Evolutionary conservation across 2,329 filamentous ascomycete genomes (phyloP), one percentile per base, ranked within the genome.

Genomic region (Cladosporium sp.): DNA sequence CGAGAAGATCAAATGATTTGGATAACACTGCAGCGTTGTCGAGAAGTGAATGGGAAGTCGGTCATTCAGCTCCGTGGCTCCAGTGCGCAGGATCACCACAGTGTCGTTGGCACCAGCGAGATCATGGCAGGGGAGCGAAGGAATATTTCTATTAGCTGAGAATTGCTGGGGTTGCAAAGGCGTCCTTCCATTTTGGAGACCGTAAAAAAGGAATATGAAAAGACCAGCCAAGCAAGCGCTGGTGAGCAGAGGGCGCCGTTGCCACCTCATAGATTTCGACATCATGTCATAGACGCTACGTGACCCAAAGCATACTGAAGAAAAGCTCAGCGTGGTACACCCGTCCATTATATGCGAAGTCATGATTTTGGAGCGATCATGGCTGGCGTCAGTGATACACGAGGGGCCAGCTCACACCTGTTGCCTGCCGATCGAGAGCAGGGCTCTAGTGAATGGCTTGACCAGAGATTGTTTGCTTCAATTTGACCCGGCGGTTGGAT

Each of bases 41-140:
- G 75, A 67, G 59, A 84, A 76, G 64, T 85, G 82, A 2, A 78
- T 69, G 1, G 82, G 81, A 2, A 86, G 75, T 67, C 84, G 83
- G 28, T 80, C 75, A 55, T 74, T 69, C 7, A 82, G 75, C 64
- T 85, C 82, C 5, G 81, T 82, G 14, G 83, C 82, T 55, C 83
- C 84, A 0, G 84, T 86, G 63, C 81, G 80, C 60, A 86, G 73
- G 14, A 84, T 72, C 14, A 86, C 76, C 61, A 85, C 79, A 45
- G 85, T 70, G 65, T 85, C 76, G 3, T 81, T 74, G 3, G 73
- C 72, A 28, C 72, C 72, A 1, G 64, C 59, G 11, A 72, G 47
- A 14, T 17, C n/a, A 19, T 62, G 43, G 58, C 67, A 69, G 22
- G 63, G 63, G 5, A 20, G 28, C 9, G 28, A 8, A 25, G 25